Evolutionary conservation across 2,329 filamentous ascomycete species (phyloP).

Genomic region (Calycina herbarum): DNA sequence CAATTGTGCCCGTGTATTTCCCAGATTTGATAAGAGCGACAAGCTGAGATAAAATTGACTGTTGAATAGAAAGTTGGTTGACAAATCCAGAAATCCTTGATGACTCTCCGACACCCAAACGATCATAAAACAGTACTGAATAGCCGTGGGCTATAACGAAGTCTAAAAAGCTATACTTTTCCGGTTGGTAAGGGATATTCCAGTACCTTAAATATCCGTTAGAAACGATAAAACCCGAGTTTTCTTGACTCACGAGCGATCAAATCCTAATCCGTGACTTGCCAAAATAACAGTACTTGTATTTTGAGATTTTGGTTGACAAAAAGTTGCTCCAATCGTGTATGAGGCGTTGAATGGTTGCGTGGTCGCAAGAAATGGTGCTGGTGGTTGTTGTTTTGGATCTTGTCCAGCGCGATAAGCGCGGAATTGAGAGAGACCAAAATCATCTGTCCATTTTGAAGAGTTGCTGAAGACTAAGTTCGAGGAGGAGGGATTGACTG

Average conservation of each 20-base stretch:
- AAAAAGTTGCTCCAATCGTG: slow-evolving; percentile 12
- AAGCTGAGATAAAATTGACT: background rate
- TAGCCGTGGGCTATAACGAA: slow-evolving; percentile 36
- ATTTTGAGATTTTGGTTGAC: slow-evolving; percentile 7
- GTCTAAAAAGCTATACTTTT: slow-evolving; percentile 40
- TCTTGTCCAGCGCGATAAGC: background rate
- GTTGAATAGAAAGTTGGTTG: slow-evolving; percentile 25
- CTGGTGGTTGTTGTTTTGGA: background rate
- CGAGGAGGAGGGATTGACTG: slow-evolving; percentile 7
- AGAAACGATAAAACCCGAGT: background rate
- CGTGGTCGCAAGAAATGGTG: slow-evolving; percentile 7
- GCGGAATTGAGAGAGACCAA: slow-evolving; percentile 4
- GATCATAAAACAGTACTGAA: slow-evolving; percentile 40
- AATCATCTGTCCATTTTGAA: slow-evolving; percentile 9
- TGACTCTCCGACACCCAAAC: slow-evolving; percentile 38
- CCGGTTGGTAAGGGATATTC: slow-evolving; percentile 32
- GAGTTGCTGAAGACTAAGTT: slow-evolving; percentile 10
- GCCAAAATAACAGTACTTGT: slow-evolving; percentile 36
- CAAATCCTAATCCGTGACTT: slow-evolving; percentile 36
- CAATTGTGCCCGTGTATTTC: slow-evolving; percentile 27
- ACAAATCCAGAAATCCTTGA: slow-evolving; percentile 27
- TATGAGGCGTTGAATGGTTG: slow-evolving; percentile 7
- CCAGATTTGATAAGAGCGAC: slow-evolving; percentile 22
- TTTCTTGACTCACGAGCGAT: slow-evolving; percentile 30
- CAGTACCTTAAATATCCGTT: slow-evolving; percentile 33